These are phyloP conservation scores for Senna siamea DNA, from an alignment of 306 rosid species.

Conservation along the genomic window DNA sequence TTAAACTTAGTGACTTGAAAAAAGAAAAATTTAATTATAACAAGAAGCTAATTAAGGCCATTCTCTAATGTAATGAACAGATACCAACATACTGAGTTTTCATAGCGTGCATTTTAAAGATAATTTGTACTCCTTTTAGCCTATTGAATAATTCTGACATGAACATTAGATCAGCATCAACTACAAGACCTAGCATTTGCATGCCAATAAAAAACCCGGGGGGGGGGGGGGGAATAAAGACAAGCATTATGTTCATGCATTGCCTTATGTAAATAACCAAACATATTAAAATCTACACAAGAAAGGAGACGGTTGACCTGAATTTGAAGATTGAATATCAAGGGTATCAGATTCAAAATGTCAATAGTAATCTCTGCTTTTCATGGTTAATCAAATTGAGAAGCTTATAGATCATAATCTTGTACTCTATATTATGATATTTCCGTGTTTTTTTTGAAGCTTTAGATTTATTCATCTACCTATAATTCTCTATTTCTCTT, in stretches of 20 bases:
- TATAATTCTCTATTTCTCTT: constrained; percentile 23
- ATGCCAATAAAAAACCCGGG: constrained; percentile 20
- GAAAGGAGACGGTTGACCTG: constrained; percentile 25
- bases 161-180: neutral
- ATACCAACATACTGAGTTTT: neutral
- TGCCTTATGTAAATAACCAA: constrained; percentile 22
- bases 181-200: constrained; percentile 25
- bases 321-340: constrained; percentile 33
- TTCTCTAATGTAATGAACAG: constrained; percentile 13
- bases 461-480: constrained; percentile 15
- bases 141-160: constrained; percentile 30
- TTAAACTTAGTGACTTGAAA: constrained; percentile 29
- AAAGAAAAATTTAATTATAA: constrained; percentile 29
- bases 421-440: neutral
- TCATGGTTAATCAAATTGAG: constrained; percentile 28
- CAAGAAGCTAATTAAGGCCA: neutral
- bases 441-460: neutral
- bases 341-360: constrained; percentile 31
- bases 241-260: constrained; percentile 31
- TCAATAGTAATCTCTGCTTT: constrained; percentile 24
- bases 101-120: constrained; percentile 4
- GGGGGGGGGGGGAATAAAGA: too few relatives aligned
- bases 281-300: constrained; percentile 11
- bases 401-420: constrained; percentile 23
- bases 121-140: constrained; percentile 26